These are phyloP conservation scores for Coniochaeta pulveracea DNA, from an alignment of 2,329 filamentous ascomycete species.

Conservation along the genomic window DNA sequence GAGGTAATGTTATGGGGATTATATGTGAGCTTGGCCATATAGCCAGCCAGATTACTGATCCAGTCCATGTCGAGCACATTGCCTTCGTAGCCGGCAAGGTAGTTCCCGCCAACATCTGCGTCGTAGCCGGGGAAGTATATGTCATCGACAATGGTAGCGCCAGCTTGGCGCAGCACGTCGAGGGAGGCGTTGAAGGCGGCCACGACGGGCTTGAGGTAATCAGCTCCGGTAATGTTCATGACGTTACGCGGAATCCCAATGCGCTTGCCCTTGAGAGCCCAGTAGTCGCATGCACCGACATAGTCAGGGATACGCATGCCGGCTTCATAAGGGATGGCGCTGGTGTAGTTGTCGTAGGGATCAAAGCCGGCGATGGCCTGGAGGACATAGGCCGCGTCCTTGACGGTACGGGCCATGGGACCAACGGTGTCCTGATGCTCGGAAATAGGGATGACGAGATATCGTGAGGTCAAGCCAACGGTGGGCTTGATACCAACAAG, in stretches of 20 bases:
- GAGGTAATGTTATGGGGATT: constrained; percentile 47
- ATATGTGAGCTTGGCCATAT: constrained; percentile 39
- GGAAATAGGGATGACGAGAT: constrained; percentile 55
- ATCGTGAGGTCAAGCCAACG: constrained; percentile 50
- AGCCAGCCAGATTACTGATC: constrained; percentile 37
- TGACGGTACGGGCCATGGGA: constrained; percentile 51
- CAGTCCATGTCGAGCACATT: constrained; percentile 47
- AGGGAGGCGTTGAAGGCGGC: constrained; percentile 45
- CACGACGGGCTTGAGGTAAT: constrained; percentile 15
- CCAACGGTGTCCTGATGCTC: constrained; percentile 56
- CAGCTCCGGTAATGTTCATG: constrained; percentile 21
- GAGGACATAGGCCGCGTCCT: constrained; percentile 52
- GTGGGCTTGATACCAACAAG: constrained; percentile 60
- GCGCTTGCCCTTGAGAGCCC: constrained; percentile 41
- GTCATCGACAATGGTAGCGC: constrained; percentile 36
- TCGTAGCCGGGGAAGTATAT: constrained; percentile 42
- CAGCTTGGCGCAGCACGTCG: constrained; percentile 36
- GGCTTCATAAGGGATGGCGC: constrained; percentile 44
- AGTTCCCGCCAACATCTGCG: no score
- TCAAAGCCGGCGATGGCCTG: constrained; percentile 53
- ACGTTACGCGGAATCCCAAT: constrained; percentile 55
- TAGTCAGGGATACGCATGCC: constrained; percentile 50
- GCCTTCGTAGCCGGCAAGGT: constrained; percentile 16
- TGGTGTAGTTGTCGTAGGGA: constrained; percentile 51
- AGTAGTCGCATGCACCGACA: constrained; percentile 41